Evolutionary conservation across 768 basidiomycete species (phyloP), one percentile per base, ranked within the genome.

Genomic region (Tylopilus felleus): DNA sequence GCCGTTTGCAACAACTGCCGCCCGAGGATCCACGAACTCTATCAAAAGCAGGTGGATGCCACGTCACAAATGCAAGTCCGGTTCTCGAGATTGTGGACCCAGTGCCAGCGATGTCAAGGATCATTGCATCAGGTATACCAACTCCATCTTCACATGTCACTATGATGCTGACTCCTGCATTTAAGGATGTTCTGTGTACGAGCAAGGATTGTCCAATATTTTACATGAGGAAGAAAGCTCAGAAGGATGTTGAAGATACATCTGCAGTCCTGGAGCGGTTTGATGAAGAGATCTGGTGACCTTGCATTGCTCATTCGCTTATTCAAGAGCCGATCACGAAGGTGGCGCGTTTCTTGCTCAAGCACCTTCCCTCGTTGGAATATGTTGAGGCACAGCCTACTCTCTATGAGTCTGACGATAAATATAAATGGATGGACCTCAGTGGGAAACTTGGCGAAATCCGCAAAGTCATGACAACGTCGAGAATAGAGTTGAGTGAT

Each of bases 121-220:
- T 99, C 97, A 17, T 76, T 99, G 45, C 97, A 99, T 74, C 94
- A 97, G 76, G 88, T 87, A n/a, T n/a, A 27, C 69, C 60, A 14
- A 23, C 27, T 27, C 16, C 41, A 5, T 44, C 6, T 27, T 35
- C 13, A 14, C 21, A 46, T 25, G 2, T 5, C 13, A 17, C 14
- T 14, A 16, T 14, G 16, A 23, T 16, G 38, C 40, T 46, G 31
- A 51, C 52, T 33, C 33, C 17, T 5, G 21, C 45, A 29, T 54
- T 49, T 10, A 60, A 97, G 91, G 97, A 99, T 66, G 97, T 98
- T 9, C 76, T 99, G 27, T 99, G 96, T 67, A 90, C 92, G 0
- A 94, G 91, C 66, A 95, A 91, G 66, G 97, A 99, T 72, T 99
- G 97, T 62, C 97, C 97, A 0, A 98, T 98, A 56, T 99, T 95